Conservation (phyloP, 1,139 yeast species). For the Pichia sp. region DNA sequence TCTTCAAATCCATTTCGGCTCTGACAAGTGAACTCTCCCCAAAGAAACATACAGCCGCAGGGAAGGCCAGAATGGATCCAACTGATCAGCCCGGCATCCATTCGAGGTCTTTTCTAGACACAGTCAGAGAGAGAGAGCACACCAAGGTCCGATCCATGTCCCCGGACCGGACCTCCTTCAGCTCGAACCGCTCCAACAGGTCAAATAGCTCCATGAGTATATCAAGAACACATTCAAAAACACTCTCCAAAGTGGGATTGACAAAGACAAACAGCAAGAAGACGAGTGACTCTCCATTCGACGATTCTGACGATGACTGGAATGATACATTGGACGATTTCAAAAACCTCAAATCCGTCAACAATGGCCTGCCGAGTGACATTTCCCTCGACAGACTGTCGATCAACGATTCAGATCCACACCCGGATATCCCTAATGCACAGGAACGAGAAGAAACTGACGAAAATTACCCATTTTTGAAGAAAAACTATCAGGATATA, state of each 20-base stretch:
- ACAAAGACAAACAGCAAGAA: background rate
- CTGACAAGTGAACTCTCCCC: slow-evolving; percentile 14
- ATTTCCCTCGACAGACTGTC: background rate
- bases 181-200: slow-evolving; percentile 9
- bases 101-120: slow-evolving; percentile 18
- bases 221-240: slow-evolving; percentile 15
- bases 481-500: slow-evolving; percentile 28
- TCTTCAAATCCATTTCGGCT: slow-evolving; percentile 13
- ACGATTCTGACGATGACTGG: slow-evolving; percentile 19
- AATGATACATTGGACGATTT: slow-evolving; percentile 16
- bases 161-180: slow-evolving; percentile 12
- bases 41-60: slow-evolving; percentile 12
- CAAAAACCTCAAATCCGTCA: background rate
- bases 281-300: slow-evolving; percentile 11
- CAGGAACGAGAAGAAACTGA: slow-evolving; percentile 18
- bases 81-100: slow-evolving; percentile 15
- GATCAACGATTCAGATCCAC: background rate
- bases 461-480: slow-evolving; percentile 26
- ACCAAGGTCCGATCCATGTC: slow-evolving; percentile 14
- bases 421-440: no score
- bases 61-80: slow-evolving; percentile 14
- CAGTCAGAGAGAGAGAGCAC: slow-evolving; percentile 8
- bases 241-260: slow-evolving; percentile 8
- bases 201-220: slow-evolving; percentile 14
- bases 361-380: background rate